phyloP scores from a whole-genome alignment of 768 basidiomycete species.

The Russula foetens region DNA sequence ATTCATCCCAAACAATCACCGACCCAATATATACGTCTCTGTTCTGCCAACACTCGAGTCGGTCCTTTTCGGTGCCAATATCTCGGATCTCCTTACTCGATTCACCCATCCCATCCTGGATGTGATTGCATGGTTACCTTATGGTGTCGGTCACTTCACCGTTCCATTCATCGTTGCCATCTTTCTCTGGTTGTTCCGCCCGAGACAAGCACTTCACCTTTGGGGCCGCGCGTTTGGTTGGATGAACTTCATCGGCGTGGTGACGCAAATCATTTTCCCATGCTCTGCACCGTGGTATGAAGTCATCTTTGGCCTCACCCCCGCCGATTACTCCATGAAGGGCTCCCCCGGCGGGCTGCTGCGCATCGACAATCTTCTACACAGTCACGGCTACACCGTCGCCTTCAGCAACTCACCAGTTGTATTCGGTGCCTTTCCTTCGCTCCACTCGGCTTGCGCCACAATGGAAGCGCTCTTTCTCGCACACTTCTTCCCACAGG shows the following conservation, averaged over 20 bases:
- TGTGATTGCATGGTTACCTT: constrained; percentile 92
- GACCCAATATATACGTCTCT: constrained; percentile 85
- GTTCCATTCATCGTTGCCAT: constrained; percentile 82
- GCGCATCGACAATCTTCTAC: constrained; percentile 86
- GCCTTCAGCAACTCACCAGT: constrained; percentile 84
- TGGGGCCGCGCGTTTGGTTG: constrained; percentile 89
- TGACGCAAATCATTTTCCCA: constrained; percentile 82
- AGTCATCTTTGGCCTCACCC: constrained; percentile 90
- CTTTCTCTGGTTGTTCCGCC: constrained; percentile 84
- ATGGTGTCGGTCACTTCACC: constrained; percentile 89
- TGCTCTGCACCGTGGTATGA: constrained; percentile 98
- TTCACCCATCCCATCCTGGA: constrained; percentile 91
- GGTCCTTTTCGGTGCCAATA: constrained; percentile 94
- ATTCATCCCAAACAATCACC: constrained; percentile 68
- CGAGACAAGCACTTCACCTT: constrained; percentile 68
- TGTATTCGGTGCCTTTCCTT: constrained; percentile 95
- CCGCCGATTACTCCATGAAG: constrained; percentile 85
- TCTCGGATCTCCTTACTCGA: constrained; percentile 92
- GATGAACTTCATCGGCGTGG: constrained; percentile 83
- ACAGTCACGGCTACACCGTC: constrained; percentile 63
- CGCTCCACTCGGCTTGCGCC: constrained; percentile 82
- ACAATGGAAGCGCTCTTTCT: constrained; percentile 92
- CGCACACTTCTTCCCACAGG: constrained; percentile 87
- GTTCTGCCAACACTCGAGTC: constrained; percentile 92
- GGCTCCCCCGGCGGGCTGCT: constrained; percentile 91